Evolutionary conservation across 108 stramenopile species (phyloP).

Genomic region (Cylindrotheca closterium): DNA sequence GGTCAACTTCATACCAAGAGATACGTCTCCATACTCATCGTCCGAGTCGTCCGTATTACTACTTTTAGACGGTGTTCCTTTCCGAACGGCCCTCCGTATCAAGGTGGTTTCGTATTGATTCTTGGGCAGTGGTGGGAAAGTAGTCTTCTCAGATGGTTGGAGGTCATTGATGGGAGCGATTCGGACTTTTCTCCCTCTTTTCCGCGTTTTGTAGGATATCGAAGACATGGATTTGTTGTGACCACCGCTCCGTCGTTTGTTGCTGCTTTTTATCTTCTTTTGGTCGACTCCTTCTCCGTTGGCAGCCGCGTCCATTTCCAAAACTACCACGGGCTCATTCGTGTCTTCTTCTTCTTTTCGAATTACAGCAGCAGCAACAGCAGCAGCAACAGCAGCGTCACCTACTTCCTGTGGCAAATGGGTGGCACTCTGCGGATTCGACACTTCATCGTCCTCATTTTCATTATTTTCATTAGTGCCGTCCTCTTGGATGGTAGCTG

Average conservation of each 20-base stretch:
- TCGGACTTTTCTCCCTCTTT: constrained; percentile 5
- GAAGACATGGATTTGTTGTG: background rate
- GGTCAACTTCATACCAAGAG: constrained; percentile 79
- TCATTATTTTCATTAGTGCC: background rate
- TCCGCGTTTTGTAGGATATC: constrained; percentile 5
- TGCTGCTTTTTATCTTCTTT: background rate
- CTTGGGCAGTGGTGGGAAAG: constrained; percentile 29
- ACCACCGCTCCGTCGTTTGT: constrained; percentile 4
- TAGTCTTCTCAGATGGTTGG: background rate
- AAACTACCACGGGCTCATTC: background rate
- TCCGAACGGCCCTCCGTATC: constrained; percentile 50
- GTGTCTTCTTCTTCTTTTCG: background rate
- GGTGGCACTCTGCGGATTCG: background rate
- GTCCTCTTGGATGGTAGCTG: background rate
- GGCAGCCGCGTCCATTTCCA: background rate
- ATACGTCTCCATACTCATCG: constrained; percentile 65
- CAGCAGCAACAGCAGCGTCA: background rate
- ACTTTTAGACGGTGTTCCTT: constrained; percentile 14
- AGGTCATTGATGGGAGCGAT: constrained; percentile 1
- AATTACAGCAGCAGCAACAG: background rate
- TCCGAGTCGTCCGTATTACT: background rate
- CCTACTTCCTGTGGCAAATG: background rate
- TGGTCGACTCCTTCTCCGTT: background rate
- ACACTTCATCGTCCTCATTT: background rate
- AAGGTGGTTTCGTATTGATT: constrained; percentile 48